These are phyloP conservation scores for Amanita pseudoporphyria DNA, from an alignment of 768 basidiomycete genomes.

Conservation along the genomic window DNA sequence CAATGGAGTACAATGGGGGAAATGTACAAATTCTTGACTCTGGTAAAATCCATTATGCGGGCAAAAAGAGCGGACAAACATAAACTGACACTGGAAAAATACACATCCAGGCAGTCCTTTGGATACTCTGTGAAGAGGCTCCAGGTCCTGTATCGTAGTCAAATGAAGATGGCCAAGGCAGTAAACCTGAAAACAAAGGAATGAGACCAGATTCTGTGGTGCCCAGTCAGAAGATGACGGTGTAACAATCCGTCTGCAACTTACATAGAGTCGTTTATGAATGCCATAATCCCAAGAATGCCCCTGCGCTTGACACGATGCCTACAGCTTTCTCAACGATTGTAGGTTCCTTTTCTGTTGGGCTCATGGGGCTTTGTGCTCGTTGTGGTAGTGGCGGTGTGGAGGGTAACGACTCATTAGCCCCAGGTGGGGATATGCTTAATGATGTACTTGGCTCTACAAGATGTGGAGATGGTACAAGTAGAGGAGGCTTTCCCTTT, in stretches of 20 bases:
- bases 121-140: not conserved
- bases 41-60: conserved; percentile 1
- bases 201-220: not conserved
- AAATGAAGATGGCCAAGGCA: not conserved
- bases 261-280: not conserved
- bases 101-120: not conserved
- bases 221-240: not conserved
- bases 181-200: not conserved
- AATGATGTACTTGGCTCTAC: conserved; percentile 27
- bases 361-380: conserved; percentile 10
- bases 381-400: conserved; percentile 11
- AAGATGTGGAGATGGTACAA: conserved; percentile 22
- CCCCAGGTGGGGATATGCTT: conserved; percentile 17
- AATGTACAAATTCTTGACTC: not conserved
- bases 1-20: not conserved
- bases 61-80: not conserved
- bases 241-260: not conserved
- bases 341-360: conserved; percentile 17
- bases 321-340: conserved; percentile 54
- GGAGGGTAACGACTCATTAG: conserved; percentile 5
- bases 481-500: conserved; percentile 20
- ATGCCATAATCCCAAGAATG: conserved; percentile 54
- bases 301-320: conserved; percentile 73
- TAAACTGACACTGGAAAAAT: not conserved
- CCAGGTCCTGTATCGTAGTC: not conserved